phyloP scores from a whole-genome alignment of 768 basidiomycete species.

The Leucosporidium scottii region DNA sequence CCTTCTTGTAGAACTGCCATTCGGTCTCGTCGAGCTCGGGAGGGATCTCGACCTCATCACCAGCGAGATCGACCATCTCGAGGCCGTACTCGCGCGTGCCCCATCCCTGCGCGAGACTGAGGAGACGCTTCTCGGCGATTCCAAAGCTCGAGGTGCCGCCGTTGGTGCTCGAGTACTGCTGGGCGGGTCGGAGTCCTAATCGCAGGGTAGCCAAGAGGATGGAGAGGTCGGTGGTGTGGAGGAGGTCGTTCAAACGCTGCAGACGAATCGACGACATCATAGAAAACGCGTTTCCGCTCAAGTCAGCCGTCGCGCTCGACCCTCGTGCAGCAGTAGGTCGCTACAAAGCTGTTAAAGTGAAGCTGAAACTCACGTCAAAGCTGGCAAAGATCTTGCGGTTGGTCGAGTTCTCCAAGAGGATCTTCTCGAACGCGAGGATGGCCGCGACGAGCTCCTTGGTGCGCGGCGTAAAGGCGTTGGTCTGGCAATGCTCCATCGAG shows the following conservation, averaged over 20 bases:
- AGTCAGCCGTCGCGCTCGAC: neutral
- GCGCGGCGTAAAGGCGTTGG: constrained; percentile 64
- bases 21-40: constrained; percentile 36
- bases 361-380: constrained; percentile 72
- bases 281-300: neutral
- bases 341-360: neutral
- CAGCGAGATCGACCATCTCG: constrained; percentile 64
- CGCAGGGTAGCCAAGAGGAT: constrained; percentile 74
- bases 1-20: constrained; percentile 40
- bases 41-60: constrained; percentile 40
- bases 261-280: neutral
- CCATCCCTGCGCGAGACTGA: constrained; percentile 78
- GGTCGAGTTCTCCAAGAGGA: constrained; percentile 93
- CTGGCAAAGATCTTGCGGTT: constrained; percentile 93
- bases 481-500: constrained; percentile 55
- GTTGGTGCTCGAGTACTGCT: constrained; percentile 85
- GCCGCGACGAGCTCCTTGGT: constrained; percentile 69
- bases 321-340: too few relatives aligned
- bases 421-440: constrained; percentile 77
- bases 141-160: constrained; percentile 50
- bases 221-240: constrained; percentile 83
- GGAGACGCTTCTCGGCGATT: constrained; percentile 70
- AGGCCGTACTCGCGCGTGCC: constrained; percentile 67
- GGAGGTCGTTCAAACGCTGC: constrained; percentile 80
- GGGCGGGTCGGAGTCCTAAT: constrained; percentile 81